Conservation (phyloP, 192 early-diverging fungal genomes). For the Coemansia sp. region DNA sequence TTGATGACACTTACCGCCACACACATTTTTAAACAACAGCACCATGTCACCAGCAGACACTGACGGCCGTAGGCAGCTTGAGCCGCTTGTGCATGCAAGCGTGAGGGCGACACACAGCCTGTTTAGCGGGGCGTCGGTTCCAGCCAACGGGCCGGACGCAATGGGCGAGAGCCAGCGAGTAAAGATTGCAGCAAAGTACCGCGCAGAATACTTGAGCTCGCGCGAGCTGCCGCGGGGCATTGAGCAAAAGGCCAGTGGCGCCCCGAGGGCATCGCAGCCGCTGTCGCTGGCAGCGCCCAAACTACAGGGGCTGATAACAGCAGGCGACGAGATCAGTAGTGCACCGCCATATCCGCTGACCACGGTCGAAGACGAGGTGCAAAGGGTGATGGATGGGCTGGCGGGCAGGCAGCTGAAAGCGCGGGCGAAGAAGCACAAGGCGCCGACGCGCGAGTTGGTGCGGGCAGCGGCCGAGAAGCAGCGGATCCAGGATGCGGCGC, state of each 20-base stretch:
- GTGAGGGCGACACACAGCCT: slow-evolving; percentile 12
- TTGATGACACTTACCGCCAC: too few relatives aligned
- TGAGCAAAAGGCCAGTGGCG: background rate
- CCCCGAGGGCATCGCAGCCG: background rate
- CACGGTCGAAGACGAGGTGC: slow-evolving; percentile 34
- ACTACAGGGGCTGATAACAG: slow-evolving; percentile 7
- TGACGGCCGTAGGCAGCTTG: background rate
- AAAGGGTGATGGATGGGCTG: slow-evolving; percentile 34
- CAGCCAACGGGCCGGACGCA: background rate
- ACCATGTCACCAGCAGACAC: background rate
- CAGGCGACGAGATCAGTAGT: background rate
- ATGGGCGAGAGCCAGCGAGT: background rate
- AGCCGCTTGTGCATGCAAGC: background rate
- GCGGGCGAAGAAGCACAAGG: slow-evolving; percentile 24
- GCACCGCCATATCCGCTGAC: background rate
- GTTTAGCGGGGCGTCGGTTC: slow-evolving; percentile 18
- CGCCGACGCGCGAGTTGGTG: slow-evolving; percentile 28
- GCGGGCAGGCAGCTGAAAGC: slow-evolving; percentile 21
- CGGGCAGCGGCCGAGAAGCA: slow-evolving; percentile 18
- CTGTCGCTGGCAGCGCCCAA: background rate
- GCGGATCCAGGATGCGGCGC: slow-evolving; percentile 3
- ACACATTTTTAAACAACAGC: too few relatives aligned
- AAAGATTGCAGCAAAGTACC: slow-evolving; percentile 26
- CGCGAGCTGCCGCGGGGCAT: slow-evolving; percentile 22
- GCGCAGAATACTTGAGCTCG: slow-evolving; percentile 41